Percentiles rank a stretch among this genome's conserved stretches.
These are phyloP conservation scores for Nemania serpens DNA, from an alignment of 2,329 filamentous ascomycete species.

Conservation along the genomic window DNA sequence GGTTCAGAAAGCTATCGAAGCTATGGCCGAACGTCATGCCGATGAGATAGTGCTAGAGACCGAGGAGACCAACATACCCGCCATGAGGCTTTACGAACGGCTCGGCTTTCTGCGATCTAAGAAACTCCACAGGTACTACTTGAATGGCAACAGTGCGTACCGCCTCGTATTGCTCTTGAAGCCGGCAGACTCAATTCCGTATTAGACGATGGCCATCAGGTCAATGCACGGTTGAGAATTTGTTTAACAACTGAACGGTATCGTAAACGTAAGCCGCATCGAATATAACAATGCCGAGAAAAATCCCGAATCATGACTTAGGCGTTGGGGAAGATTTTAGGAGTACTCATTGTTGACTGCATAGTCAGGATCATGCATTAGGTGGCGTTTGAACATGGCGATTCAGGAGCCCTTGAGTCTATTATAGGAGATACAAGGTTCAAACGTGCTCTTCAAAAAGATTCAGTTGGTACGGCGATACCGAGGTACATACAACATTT, in stretches of 20 bases:
- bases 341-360: constrained; percentile 5
- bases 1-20: constrained; percentile 87
- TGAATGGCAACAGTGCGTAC: constrained; percentile 96
- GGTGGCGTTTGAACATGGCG: constrained; percentile 21
- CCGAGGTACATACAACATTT: constrained; percentile 13
- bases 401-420: neutral
- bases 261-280: neutral
- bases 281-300: neutral
- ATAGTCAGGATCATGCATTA: constrained; percentile 23
- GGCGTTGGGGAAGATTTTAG: constrained; percentile 5
- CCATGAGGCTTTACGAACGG: constrained; percentile 90
- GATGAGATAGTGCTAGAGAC: constrained; percentile 97
- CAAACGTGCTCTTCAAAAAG: neutral
- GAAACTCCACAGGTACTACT: constrained; percentile 89
- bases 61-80: constrained; percentile 87
- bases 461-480: constrained; percentile 6
- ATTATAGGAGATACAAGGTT: neutral
- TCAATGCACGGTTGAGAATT: neutral
- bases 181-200: constrained; percentile 34
- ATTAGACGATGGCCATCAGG: constrained; percentile 12
- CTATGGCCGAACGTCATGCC: constrained; percentile 81
- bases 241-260: neutral
- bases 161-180: constrained; percentile 82
- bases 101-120: constrained; percentile 92
- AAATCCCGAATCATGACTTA: neutral